Evolutionary conservation across 129 eudicot genomes (phyloP).

Genomic region (Helichrysum umbraculigerum): DNA sequence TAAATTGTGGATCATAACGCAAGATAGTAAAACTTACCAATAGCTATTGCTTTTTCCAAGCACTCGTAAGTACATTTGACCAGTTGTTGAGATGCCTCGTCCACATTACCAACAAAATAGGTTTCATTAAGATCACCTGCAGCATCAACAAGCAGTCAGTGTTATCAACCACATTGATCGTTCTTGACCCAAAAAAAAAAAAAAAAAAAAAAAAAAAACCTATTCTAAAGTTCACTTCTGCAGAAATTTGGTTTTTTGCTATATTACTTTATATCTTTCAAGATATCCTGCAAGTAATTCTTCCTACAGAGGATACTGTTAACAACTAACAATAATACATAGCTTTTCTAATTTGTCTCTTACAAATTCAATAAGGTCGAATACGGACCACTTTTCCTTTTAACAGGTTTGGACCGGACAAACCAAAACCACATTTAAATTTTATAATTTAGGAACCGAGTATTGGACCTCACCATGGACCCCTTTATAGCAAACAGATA

Average conservation of each 20-base stretch:
- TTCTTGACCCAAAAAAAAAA: neutral
- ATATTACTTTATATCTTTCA: neutral
- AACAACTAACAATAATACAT: neutral
- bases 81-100: constrained; percentile 70
- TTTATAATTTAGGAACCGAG: neutral
- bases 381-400: neutral
- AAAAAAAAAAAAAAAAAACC: too few relatives aligned
- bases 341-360: neutral
- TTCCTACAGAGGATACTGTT: neutral
- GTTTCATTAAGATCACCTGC: constrained; percentile 95
- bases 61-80: constrained; percentile 91
- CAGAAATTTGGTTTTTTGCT: neutral
- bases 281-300: neutral
- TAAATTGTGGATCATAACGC: neutral
- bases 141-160: constrained; percentile 18
- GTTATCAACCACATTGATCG: neutral
- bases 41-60: constrained; percentile 90
- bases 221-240: neutral
- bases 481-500: constrained; percentile 80
- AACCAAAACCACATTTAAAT: neutral
- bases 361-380: neutral
- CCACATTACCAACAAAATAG: constrained; percentile 91
- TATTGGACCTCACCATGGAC: constrained; percentile 70
- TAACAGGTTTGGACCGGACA: constrained; percentile 10
- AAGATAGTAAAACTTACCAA: constrained; percentile 45